Conservation (phyloP, 345 rosid species). For the Eucalyptus melliodora region DNA sequence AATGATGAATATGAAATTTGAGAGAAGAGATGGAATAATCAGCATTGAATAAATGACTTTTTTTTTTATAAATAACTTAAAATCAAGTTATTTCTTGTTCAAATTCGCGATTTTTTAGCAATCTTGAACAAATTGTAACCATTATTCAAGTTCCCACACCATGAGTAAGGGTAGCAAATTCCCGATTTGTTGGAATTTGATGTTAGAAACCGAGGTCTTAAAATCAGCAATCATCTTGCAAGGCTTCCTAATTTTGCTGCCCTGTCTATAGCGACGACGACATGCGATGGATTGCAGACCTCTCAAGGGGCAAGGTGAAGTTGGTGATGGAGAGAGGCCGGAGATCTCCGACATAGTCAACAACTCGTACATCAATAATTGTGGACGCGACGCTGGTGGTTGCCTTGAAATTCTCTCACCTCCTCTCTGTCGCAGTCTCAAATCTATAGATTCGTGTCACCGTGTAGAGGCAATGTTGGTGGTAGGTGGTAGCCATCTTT, state of each 20-base stretch:
- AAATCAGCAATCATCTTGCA: background rate
- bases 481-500: background rate
- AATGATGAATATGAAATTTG: background rate
- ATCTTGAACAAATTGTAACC: background rate
- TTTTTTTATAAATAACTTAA: background rate
- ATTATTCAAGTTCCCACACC: background rate
- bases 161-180: background rate
- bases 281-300: background rate
- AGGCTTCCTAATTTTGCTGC: background rate
- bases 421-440: rapidly evolving
- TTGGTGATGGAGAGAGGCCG: background rate
- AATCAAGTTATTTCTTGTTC: background rate
- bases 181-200: background rate
- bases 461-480: background rate
- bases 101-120: background rate
- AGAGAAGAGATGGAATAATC: background rate
- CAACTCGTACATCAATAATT: background rate
- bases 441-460: background rate
- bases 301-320: background rate
- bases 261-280: background rate
- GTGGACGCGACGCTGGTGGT: background rate
- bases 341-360: background rate
- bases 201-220: background rate
- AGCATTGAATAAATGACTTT: background rate
- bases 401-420: background rate